These are phyloP conservation scores for Pichia manshurica DNA, from an alignment of 805 yeast genomes.

Conservation along the genomic window DNA sequence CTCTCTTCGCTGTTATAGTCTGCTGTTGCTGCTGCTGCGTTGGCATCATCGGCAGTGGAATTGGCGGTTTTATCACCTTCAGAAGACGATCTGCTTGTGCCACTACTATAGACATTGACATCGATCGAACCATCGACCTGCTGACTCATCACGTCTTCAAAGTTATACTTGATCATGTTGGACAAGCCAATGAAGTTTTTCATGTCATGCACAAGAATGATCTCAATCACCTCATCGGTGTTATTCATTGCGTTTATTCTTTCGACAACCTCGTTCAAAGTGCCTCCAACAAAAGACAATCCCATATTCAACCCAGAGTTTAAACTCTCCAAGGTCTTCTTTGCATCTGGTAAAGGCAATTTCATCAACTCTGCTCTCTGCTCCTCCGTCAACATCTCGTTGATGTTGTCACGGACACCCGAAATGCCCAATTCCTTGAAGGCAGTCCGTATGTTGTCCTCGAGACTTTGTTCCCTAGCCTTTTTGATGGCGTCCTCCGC, in stretches of 20 bases:
- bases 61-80: background rate
- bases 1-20: conserved; percentile 19
- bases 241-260: conserved; percentile 25
- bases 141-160: conserved; percentile 53
- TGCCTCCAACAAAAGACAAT: conserved; percentile 23
- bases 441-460: conserved; percentile 32
- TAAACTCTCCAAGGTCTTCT: conserved; percentile 33
- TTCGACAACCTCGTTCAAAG: conserved; percentile 34
- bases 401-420: conserved; percentile 31
- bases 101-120: conserved; percentile 50
- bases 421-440: conserved; percentile 38
- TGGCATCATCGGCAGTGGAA: background rate
- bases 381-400: conserved; percentile 28
- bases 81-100: conserved; percentile 26
- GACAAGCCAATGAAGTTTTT: conserved; percentile 36
- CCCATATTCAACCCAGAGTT: conserved; percentile 28
- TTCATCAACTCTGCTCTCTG: conserved; percentile 21
- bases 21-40: too few species aligned
- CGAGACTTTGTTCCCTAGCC: conserved; percentile 36
- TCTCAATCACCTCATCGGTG: conserved; percentile 50
- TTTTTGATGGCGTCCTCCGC: conserved; percentile 47
- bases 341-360: conserved; percentile 29
- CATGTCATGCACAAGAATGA: conserved; percentile 64
- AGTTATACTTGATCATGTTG: conserved; percentile 46
- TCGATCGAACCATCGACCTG: conserved; percentile 78